phyloP scores from a whole-genome alignment of 805 yeast species.

The Ogataea neopini region DNA sequence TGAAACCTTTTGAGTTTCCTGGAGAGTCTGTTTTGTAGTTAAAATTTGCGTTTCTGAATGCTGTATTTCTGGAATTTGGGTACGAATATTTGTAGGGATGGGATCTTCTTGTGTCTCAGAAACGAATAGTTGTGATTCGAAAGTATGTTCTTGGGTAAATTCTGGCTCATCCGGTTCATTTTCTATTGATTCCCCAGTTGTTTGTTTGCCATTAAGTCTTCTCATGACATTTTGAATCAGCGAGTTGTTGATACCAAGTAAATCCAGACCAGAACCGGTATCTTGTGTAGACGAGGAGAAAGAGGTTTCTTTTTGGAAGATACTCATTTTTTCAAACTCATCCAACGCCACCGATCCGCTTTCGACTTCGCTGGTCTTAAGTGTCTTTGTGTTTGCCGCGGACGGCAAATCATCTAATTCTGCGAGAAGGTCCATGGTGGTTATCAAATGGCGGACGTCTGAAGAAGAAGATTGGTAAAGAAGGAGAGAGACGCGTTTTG shows the following conservation, averaged over 20 bases:
- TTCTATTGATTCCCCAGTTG: background rate
- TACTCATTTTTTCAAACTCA: background rate
- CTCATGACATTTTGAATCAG: constrained; percentile 19
- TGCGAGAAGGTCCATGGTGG: constrained; percentile 24
- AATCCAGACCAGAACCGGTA: constrained; percentile 8
- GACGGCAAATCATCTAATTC: constrained; percentile 22
- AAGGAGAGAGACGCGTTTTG: background rate
- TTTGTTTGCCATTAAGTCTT: constrained; percentile 16
- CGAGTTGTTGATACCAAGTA: constrained; percentile 19
- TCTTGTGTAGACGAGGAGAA: constrained; percentile 5
- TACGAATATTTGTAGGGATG: background rate
- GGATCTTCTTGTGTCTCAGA: background rate
- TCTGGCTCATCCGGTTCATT: background rate
- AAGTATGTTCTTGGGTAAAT: background rate
- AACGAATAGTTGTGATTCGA: background rate
- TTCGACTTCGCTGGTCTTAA: constrained; percentile 3
- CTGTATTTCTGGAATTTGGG: background rate
- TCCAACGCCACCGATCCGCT: background rate
- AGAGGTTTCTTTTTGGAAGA: background rate
- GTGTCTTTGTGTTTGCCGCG: constrained; percentile 9
- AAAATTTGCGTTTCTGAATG: background rate
- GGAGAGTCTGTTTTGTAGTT: background rate
- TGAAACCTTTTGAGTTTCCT: background rate
- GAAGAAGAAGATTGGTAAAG: background rate
- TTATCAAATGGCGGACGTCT: background rate